Evolutionary conservation across 768 basidiomycete genomes (phyloP).

Genomic region (Epithele typhae): DNA sequence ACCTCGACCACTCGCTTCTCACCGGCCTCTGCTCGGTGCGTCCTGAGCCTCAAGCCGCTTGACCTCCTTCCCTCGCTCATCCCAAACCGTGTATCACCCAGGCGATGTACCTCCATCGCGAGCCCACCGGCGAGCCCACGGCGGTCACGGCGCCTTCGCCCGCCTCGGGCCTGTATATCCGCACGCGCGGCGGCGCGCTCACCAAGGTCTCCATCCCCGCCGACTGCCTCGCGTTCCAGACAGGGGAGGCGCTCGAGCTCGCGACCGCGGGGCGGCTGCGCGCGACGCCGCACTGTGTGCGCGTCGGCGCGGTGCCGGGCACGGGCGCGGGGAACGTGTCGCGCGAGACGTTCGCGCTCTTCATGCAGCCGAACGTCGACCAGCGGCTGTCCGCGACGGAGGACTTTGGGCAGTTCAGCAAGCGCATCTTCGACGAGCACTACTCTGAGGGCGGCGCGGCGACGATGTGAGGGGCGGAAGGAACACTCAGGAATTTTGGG

Average conservation of each 20-base stretch:
- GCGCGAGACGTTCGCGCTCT: slow-evolving; percentile 86
- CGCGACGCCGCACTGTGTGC: slow-evolving; percentile 95
- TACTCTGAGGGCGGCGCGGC: slow-evolving; percentile 40
- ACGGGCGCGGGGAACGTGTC: slow-evolving; percentile 46
- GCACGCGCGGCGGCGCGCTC: slow-evolving; percentile 72
- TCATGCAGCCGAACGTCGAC: slow-evolving; percentile 86
- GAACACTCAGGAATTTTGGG: neutral
- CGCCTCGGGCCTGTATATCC: slow-evolving; percentile 86
- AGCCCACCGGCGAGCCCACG: slow-evolving; percentile 33
- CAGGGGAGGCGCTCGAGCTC: slow-evolving; percentile 91
- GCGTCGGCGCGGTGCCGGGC: slow-evolving; percentile 51
- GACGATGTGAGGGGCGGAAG: slow-evolving; percentile 14
- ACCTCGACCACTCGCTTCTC: slow-evolving; percentile 85
- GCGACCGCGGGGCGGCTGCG: slow-evolving; percentile 76
- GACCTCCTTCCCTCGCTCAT: too few species aligned
- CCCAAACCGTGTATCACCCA: slow-evolving; percentile 20
- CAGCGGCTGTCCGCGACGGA: slow-evolving; percentile 62
- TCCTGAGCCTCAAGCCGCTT: too few species aligned
- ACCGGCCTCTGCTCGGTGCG: slow-evolving; percentile 89
- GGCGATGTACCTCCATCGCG: slow-evolving; percentile 80
- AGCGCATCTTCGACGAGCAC: slow-evolving; percentile 67
- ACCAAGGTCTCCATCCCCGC: slow-evolving; percentile 83
- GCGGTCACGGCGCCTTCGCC: slow-evolving; percentile 66
- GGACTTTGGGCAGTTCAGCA: slow-evolving; percentile 90
- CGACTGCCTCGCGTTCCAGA: slow-evolving; percentile 91